Base-by-base conservation (phyloP, 73 alveolate genomes). In the Paramecium octaurelia region DNA sequence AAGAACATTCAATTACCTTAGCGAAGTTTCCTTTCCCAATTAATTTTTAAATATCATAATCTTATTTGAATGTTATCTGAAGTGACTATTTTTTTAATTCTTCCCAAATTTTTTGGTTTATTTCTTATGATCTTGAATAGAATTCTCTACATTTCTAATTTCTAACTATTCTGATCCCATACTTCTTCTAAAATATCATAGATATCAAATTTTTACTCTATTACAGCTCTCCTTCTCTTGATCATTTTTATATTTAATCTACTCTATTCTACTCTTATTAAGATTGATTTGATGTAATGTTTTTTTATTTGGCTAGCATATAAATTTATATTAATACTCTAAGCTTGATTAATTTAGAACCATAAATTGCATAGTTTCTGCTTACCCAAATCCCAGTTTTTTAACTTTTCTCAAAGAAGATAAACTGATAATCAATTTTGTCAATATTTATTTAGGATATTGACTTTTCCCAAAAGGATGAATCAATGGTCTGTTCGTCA, bases 321-420 rank as follows among this genome's bases (percentile, higher is more conserved):
- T 35, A 21, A 73, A 27, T 24, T 3, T 27, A 68, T 31, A 80
- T 44, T n/a, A 8, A 8, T 80, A 80, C 91, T 48, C 57, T 80
- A 8, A 44, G 24, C 27, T 80, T 80, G 34, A 80, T 24, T 14
- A 80, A 48, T 48, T 48, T 80, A 18, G 46, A 11, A 18, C 44
- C 57, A 12, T 44, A 42, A 11, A 80, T 80, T 4, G 16, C 16
- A 46, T 18, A 80, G 76, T 80, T 80, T 24, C 76, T 21, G 31
- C 91, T 80, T 23, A 80, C 73, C 91, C 91, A 80, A 10, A 80
- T 44, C 11, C 91, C 91, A 11, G 91, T 80, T 46, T 80, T 80
- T 20, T 40, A 20, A 80, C 91, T 80, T 46, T 80, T 80, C 43
- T 80, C 14, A 35, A 80, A 80, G 8, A 80, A 50, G 31, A 80